Evolutionary conservation across 2,329 filamentous ascomycete genomes (phyloP), one percentile per base, ranked within the genome.

Genomic region (Fusarium piperis): DNA sequence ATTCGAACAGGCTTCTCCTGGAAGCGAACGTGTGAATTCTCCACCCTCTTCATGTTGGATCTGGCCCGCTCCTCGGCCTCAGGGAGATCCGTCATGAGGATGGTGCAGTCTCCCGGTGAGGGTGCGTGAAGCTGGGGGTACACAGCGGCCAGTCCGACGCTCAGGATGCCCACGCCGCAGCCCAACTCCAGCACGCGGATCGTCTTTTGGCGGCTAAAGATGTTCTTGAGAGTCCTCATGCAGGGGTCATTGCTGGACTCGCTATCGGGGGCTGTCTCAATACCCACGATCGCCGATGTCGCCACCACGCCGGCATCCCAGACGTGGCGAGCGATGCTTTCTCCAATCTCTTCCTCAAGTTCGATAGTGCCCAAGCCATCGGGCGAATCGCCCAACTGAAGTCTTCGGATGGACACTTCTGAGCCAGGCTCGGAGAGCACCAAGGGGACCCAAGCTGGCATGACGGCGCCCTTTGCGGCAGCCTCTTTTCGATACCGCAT

Each of bases 261-360:
- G 46, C 74, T 71, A n/a, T 71, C 67, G 7, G 78, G 77, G 12
- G 76, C 68, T 7, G 73, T 71, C 39, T 77, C 77, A 4, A 76
- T 74, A 13, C 76, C 78, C 6, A 76, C 78, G 30, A 83, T 73
- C 41, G 77, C 78, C 26, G 79, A 79, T 18, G 81, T 71, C 1
- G 85, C 83, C 7, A 86, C 80, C 11, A 89, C 79, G 1, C 88
- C 88, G 1, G 84, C 87, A 59, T 90, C 88, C 88, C 88, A 90
- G 7, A 90, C 81, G 66, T 90, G 88, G 3, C 88, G 84, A 1
- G 88, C 87, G 61, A 90, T 89, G 74, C 87, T 89, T 78, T 90
- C 87, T 15, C 87, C 88, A 11, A 90, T 84, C 59, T 89, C 87
- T 66, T 90, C 88, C 59, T 87, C 85, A 6, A 89, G 78, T 30